Evolutionary conservation across 2,329 filamentous ascomycete species (phyloP), one percentile per base, ranked within the genome.

Genomic region (Byssothecium circinans): DNA sequence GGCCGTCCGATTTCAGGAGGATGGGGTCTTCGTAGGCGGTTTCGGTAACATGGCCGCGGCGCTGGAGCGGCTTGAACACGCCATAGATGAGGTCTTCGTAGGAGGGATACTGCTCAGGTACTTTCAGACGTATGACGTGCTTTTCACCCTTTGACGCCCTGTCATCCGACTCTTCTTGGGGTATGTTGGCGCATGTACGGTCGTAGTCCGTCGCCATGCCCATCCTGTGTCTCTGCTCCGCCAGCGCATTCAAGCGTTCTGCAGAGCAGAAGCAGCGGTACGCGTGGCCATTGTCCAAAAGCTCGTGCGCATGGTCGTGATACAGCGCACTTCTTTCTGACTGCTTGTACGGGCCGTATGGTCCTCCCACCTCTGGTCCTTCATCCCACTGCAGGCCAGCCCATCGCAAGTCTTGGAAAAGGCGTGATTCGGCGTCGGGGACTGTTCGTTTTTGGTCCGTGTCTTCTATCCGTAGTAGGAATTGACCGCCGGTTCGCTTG

Each of bases 241-340:
- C 88, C 54, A 88, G 81, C 7, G 77, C 73, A 49, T 88, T 81
- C 3, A 95, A 78, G 23, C 87, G 82, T 47, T 89, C 81, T 0
- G 85, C 71, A 0, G 84, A 84, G 73, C 94, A 99, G 76, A 99
- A 99, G 71, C 94, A 99, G 53, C 92, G 85, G 70, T 97, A 99
- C 6, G 91, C 94, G 50, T 86, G 81, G 8, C 85, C 88, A 7
- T 80, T 78, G 4, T 84, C 72, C 3, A 99, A 69, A 11, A 99
- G 78, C 11, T 81, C 73, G 34, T 87, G 70, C 6, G 87, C 85
- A 65, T 96, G 84, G 46, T 84, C 70, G 53, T 80, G 78, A 68
- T 99, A 97, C 14, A 89, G 75, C 1, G 75, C 69, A 2, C 89
- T 84, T 46, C 94, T 81, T 68, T 96, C 83, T 1, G 94, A 97